Evolutionary conservation across 352 stramenopile species (phyloP).

Genomic region (Phytophthora meadii): DNA sequence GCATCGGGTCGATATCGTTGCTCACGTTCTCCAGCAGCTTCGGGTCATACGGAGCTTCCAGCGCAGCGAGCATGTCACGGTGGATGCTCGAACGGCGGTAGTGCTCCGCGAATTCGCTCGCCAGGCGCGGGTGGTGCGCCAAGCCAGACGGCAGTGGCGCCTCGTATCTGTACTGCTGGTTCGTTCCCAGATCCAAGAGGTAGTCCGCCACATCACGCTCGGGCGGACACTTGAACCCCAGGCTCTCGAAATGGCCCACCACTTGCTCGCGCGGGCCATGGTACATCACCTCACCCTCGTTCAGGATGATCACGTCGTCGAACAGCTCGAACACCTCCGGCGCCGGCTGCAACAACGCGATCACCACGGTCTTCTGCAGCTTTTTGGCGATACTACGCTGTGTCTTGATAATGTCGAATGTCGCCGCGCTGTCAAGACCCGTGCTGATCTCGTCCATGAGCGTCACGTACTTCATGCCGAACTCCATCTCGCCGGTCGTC

Average conservation of each 20-base stretch:
- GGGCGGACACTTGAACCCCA: slow-evolving; percentile 41
- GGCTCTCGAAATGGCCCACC: slow-evolving; percentile 48
- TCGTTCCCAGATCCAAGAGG: slow-evolving; percentile 52
- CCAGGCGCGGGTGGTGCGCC: slow-evolving; percentile 32
- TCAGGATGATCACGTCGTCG: slow-evolving; percentile 59
- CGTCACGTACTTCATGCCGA: slow-evolving; percentile 74
- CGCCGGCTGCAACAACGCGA: slow-evolving; percentile 88
- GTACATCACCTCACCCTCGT: slow-evolving; percentile 53
- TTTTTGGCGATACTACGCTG: slow-evolving; percentile 54
- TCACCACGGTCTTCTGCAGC: slow-evolving; percentile 59
- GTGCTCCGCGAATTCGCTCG: slow-evolving; percentile 42
- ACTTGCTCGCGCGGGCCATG: slow-evolving; percentile 53
- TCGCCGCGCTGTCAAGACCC: slow-evolving; percentile 65
- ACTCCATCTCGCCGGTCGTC: slow-evolving; percentile 88
- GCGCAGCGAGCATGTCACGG: slow-evolving; percentile 22
- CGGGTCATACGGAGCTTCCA: slow-evolving; percentile 35
- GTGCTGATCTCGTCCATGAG: slow-evolving; percentile 86
- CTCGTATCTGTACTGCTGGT: slow-evolving; percentile 52
- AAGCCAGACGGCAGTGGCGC: slow-evolving; percentile 12
- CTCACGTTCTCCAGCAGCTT: slow-evolving; percentile 37
- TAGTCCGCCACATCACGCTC: slow-evolving; percentile 52
- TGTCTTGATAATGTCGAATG: slow-evolving; percentile 59
- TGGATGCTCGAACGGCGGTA: slow-evolving; percentile 43
- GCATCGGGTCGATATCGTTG: slow-evolving; percentile 45
- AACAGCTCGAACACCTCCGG: slow-evolving; percentile 60